Conservation (phyloP, 345 rosid genomes). For the Balakata baccata region DNA sequence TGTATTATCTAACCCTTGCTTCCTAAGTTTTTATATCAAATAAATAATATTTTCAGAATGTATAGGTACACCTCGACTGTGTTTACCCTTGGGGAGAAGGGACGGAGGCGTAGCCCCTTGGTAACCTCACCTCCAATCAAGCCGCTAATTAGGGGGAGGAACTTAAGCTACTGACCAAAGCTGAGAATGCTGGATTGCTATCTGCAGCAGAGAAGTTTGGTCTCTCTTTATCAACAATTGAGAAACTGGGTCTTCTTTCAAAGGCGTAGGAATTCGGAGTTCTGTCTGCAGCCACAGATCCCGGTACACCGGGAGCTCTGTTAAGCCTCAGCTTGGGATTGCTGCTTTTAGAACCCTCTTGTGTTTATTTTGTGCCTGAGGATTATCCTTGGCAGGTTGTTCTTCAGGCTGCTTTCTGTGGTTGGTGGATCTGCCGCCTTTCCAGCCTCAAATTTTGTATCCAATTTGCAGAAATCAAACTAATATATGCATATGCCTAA, state of each 20-base stretch:
- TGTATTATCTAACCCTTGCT: no score
- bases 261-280: slow-evolving; percentile 89
- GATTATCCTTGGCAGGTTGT: slow-evolving; percentile 66
- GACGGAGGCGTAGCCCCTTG: slow-evolving; percentile 33
- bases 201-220: slow-evolving; percentile 90
- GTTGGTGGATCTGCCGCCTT: slow-evolving; percentile 89
- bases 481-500: slow-evolving; percentile 12
- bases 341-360: slow-evolving; percentile 74
- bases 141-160: slow-evolving; percentile 87
- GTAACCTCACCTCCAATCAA: slow-evolving; percentile 45
- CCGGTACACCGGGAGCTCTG: slow-evolving; percentile 63
- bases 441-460: slow-evolving; percentile 73
- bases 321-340: slow-evolving; percentile 60
- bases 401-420: slow-evolving; percentile 50
- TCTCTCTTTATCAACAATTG: slow-evolving; percentile 72
- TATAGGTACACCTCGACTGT: slow-evolving; percentile 36
- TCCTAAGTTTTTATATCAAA: no score
- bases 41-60: no score
- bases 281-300: slow-evolving; percentile 82
- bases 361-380: slow-evolving; percentile 78
- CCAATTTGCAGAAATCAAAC: slow-evolving; percentile 70
- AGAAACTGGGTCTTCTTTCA: slow-evolving; percentile 87
- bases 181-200: slow-evolving; percentile 83
- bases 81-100: slow-evolving; percentile 46
- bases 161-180: slow-evolving; percentile 79